phyloP scores from a whole-genome alignment of 176 grass and related monocot species.

The Aegilops tauschii region DNA sequence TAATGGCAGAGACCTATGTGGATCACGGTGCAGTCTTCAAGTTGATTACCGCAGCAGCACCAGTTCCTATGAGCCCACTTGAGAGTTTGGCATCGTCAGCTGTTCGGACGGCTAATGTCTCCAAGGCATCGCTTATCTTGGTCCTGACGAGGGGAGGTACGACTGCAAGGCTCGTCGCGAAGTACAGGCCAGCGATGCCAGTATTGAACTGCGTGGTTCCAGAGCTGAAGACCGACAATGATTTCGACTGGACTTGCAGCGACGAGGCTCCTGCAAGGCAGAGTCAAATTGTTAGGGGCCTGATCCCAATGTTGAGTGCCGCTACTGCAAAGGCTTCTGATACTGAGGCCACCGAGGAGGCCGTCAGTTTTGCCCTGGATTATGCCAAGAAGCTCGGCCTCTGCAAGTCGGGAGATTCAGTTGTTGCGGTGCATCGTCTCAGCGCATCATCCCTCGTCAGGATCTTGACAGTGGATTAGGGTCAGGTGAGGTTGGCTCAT shows the following conservation, averaged over 20 bases:
- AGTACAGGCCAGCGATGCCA: constrained; percentile 77
- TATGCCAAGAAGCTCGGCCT: constrained; percentile 62
- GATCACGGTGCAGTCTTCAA: constrained; percentile 64
- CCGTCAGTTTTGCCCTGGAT: constrained; percentile 47
- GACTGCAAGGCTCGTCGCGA: constrained; percentile 71
- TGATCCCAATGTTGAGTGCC: constrained; percentile 63
- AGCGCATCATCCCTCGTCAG: constrained; percentile 57
- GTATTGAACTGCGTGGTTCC: constrained; percentile 61
- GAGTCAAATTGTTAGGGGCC: constrained; percentile 58
- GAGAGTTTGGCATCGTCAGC: constrained; percentile 88
- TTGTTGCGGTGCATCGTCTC: constrained; percentile 69
- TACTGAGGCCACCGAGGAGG: constrained; percentile 67
- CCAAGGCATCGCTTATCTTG: constrained; percentile 69
- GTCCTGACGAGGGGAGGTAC: constrained; percentile 82
- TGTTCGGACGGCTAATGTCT: constrained; percentile 55
- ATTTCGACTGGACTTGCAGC: constrained; percentile 78
- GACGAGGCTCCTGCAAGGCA: constrained; percentile 84
- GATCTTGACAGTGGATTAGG: constrained; percentile 53
- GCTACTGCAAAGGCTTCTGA: constrained; percentile 66
- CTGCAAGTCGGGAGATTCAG: constrained; percentile 63
- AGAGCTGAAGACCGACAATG: constrained; percentile 54
- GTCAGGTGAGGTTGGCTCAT: not conserved
- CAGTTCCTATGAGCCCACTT: constrained; percentile 63
- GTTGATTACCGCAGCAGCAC: constrained; percentile 40
- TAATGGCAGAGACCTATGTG: constrained; percentile 58